A percentile compares a stretch with the other conserved stretches of the same genome.
phyloP scores from a whole-genome alignment of 192 early-diverging fungal species.

The Gamsiella multidivaricata region DNA sequence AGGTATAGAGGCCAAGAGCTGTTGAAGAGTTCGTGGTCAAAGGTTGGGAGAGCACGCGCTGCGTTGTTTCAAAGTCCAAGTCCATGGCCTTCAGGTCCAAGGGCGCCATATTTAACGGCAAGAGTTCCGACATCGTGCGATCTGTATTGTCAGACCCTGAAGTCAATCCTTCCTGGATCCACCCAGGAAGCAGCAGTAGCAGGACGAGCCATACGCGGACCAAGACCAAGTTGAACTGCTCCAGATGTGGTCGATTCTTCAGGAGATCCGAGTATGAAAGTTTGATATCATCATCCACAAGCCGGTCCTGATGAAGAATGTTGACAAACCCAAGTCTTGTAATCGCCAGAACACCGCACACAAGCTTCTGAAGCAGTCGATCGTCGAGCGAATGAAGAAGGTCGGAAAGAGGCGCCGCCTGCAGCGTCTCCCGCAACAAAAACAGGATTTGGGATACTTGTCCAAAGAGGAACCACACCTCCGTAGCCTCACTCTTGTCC shows the following conservation, averaged over 20 bases:
- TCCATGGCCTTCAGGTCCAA: slow-evolving; percentile 19
- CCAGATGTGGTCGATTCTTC: slow-evolving; percentile 43
- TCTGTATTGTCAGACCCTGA: not conserved
- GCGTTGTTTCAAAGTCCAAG: slow-evolving; percentile 25
- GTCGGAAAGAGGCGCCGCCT: slow-evolving; percentile 11
- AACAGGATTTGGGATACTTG: slow-evolving; percentile 22
- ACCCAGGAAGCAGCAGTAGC: slow-evolving; percentile 35
- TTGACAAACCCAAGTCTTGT: slow-evolving; percentile 44
- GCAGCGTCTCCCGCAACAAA: slow-evolving; percentile 30
- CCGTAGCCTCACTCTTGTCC: slow-evolving; percentile 50
- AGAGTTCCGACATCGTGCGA: not conserved
- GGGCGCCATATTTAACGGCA: not conserved
- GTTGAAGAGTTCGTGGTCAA: slow-evolving; percentile 25
- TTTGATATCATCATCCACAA: slow-evolving; percentile 52
- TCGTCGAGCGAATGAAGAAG: slow-evolving; percentile 12
- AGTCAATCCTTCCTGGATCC: slow-evolving; percentile 17
- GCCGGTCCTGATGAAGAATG: slow-evolving; percentile 43
- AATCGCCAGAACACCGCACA: slow-evolving; percentile 32
- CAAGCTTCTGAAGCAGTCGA: slow-evolving; percentile 25
- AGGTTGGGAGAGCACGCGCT: slow-evolving; percentile 13
- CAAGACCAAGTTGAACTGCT: slow-evolving; percentile 43
- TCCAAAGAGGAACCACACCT: slow-evolving; percentile 49
- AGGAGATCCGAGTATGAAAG: slow-evolving; percentile 38
- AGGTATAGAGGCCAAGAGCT: not conserved
- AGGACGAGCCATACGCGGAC: slow-evolving; percentile 39